These are phyloP conservation scores for Withania somnifera DNA, from an alignment of 305 asterid species.

Conservation along the genomic window DNA sequence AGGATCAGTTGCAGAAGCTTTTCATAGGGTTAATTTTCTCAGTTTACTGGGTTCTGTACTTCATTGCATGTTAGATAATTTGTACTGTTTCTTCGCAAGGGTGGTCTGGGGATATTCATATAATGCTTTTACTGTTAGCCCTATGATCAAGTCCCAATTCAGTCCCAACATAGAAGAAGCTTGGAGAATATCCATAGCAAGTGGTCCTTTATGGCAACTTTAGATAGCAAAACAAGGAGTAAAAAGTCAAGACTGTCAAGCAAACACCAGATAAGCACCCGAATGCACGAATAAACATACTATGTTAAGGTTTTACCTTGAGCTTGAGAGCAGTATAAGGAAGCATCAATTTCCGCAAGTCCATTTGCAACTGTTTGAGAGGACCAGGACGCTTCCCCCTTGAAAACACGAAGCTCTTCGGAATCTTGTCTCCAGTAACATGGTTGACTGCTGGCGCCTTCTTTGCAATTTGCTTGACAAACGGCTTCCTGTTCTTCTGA, in stretches of 20 bases:
- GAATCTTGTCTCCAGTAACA: slow-evolving; percentile 80
- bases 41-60: background rate
- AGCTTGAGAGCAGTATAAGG: slow-evolving; percentile 92
- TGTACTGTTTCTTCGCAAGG: background rate
- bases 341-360: slow-evolving; percentile 85
- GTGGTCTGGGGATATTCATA: background rate
- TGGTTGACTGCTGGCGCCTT: slow-evolving; percentile 65
- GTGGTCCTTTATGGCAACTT: background rate
- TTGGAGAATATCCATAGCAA: background rate
- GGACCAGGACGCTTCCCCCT: slow-evolving; percentile 77
- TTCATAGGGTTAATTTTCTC: background rate
- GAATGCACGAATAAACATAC: background rate
- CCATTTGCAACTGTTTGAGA: slow-evolving; percentile 70
- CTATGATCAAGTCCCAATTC: background rate
- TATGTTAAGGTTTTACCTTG: slow-evolving; percentile 30
- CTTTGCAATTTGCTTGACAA: slow-evolving; percentile 39
- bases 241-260: background rate
- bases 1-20: background rate
- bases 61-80: background rate
- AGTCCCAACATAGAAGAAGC: background rate
- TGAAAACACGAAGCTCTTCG: slow-evolving; percentile 71
- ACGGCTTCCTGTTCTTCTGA: slow-evolving; percentile 52
- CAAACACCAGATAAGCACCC: background rate
- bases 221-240: background rate
- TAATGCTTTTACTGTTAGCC: background rate